Base-by-base conservation (phyloP, 2,329 filamentous ascomycete genomes). In the Anthostomella pinea region DNA sequence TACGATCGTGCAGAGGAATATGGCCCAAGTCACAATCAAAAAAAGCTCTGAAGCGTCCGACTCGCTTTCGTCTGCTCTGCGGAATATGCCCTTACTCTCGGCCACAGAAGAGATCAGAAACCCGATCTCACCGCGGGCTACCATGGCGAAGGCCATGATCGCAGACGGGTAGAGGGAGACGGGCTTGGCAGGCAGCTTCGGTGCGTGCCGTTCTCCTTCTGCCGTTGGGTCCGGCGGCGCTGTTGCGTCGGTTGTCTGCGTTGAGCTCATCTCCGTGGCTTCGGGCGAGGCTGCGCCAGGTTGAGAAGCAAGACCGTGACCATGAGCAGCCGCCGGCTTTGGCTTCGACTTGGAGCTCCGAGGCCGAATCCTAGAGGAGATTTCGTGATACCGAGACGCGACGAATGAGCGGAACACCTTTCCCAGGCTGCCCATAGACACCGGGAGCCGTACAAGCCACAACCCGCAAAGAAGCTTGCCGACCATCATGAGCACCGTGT, bases 81-180 rank as follows among this genome's bases (percentile, higher is more conserved):
- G 43, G 32, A 74, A 74, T 10, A 72, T 59, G 0, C 66, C 65
- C 2, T 68, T 65, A 29, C 65, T 70, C 50, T 86, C 72, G 0
- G 83, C 83, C 0, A 89, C 59, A 0, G 81, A 78, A 1, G 81
- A 80, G 43, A 93, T 87, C 27, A 91, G 59, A 43, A 88, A 88
- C 0, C 85, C 85, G 21, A 91, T 87, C 56, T 93, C 86, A 1
- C 86, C 85, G n/a, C 85, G 71, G 0, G 85, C 79, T 0, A 84
- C 75, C 85, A 91, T 91, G 3, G 68, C 72, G 13, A 74, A 67
- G 1, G 81, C 81, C 0, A 90, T 62, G 3, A 90, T 79, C 0
- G 73, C 68, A 0, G 79, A 72, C 0, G 85, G 83, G 43, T 87
- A 83, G 1, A 86, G 63, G 0, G 83, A 87, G 3, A 72, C 59